Conservation (phyloP, 169 alveolate genomes). For the Plasmodium vivax region DNA sequence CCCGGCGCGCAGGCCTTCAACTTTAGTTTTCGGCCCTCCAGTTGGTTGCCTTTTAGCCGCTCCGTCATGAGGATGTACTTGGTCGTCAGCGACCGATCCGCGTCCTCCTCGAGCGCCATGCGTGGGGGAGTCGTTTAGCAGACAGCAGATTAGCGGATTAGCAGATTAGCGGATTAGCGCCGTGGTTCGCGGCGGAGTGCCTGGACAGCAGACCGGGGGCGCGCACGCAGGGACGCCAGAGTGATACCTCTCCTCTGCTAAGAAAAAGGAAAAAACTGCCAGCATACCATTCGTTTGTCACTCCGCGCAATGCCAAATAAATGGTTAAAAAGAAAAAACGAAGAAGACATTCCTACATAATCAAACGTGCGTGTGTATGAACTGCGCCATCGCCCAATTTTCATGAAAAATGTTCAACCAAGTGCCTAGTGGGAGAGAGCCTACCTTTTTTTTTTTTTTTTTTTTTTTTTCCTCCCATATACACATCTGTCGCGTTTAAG, state of each 20-base stretch:
- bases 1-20: slow-evolving; percentile 1
- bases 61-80: slow-evolving; percentile 23
- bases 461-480: background rate
- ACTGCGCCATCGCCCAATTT: background rate
- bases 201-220: background rate
- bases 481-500: background rate
- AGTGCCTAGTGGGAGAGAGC: background rate
- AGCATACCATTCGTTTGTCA: background rate
- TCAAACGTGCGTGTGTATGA: background rate
- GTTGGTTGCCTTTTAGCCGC: background rate
- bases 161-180: background rate
- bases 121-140: background rate
- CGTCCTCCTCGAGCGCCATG: background rate
- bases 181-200: background rate
- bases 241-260: background rate
- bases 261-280: background rate
- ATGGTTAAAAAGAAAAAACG: background rate
- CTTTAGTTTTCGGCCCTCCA: background rate
- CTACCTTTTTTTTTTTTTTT: background rate
- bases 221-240: background rate
- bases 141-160: background rate
- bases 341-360: background rate
- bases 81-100: slow-evolving; percentile 4
- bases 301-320: background rate
- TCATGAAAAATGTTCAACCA: background rate